Conservation (phyloP, 768 basidiomycete species). For the Phylloporus sp. region DNA sequence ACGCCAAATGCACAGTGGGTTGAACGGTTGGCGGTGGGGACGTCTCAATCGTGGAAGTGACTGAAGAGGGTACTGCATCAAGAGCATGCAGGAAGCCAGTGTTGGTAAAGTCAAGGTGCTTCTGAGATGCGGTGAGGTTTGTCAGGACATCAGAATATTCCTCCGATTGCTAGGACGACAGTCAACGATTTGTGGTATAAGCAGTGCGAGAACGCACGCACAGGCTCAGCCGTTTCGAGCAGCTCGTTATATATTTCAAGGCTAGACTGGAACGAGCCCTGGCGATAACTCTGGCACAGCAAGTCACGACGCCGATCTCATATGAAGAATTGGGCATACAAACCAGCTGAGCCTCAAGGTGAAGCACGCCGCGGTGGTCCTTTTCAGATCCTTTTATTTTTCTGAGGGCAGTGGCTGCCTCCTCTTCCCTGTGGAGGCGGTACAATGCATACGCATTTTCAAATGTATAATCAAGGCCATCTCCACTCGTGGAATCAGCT, state of each 20-base stretch:
- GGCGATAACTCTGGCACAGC: conserved; percentile 63
- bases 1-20: conserved; percentile 24
- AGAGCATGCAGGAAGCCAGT: conserved; percentile 62
- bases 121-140: conserved; percentile 78
- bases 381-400: conserved; percentile 41
- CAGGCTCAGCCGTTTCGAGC: conserved; percentile 72
- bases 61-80: conserved; percentile 51
- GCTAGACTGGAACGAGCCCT: conserved; percentile 68
- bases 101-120: conserved; percentile 81
- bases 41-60: conserved; percentile 55
- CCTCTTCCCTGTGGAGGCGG: conserved; percentile 71
- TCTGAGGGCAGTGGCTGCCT: conserved; percentile 54
- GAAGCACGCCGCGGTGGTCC: conserved; percentile 60
- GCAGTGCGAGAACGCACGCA: conserved; percentile 45
- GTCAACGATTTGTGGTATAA: conserved; percentile 2
- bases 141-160: conserved; percentile 85
- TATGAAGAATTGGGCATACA: conserved; percentile 29
- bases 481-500: conserved; percentile 15
- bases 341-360: conserved; percentile 88
- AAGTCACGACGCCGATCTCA: conserved; percentile 13
- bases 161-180: conserved; percentile 60
- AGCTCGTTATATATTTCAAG: conserved; percentile 79
- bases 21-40: conserved; percentile 54
- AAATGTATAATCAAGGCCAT: conserved; percentile 37
- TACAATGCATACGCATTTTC: conserved; percentile 84